phyloP scores from a whole-genome alignment of 306 rosid species.

The Glycine tomentella region DNA sequence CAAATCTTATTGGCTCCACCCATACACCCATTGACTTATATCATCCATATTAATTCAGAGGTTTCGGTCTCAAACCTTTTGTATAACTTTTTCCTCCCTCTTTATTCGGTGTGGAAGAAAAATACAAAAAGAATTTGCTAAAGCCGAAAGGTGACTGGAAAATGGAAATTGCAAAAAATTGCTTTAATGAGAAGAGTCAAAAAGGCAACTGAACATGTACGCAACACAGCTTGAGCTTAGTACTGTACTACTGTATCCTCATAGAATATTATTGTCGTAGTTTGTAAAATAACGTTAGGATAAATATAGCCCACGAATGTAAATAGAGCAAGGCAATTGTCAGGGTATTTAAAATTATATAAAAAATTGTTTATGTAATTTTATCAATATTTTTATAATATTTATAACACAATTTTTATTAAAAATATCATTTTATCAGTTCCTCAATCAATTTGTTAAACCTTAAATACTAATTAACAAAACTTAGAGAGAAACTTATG shows the following conservation, averaged over 20 bases:
- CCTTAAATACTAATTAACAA: neutral
- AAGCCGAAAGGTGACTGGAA: neutral
- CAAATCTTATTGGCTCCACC: conserved; percentile 20
- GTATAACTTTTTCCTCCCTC: neutral
- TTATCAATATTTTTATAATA: too few species aligned
- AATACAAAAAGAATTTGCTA: conserved; percentile 14
- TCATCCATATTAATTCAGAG: conserved; percentile 1
- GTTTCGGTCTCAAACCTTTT: conserved; percentile 1
- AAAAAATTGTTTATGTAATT: neutral
- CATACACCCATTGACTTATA: conserved; percentile 18
- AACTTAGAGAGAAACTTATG: neutral
- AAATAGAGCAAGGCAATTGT: neutral
- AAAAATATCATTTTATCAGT: neutral
- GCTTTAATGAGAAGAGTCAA: conserved; percentile 27
- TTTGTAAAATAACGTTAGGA: neutral
- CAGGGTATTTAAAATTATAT: neutral
- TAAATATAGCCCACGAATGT: neutral
- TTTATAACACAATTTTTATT: neutral
- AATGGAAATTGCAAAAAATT: conserved; percentile 10
- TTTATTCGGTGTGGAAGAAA: conserved; percentile 16
- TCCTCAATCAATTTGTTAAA: neutral
- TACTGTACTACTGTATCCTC: neutral
- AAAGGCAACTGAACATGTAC: neutral
- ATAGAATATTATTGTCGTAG: neutral
- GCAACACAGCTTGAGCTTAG: neutral